Evolutionary conservation across 2,329 filamentous ascomycete species (phyloP).

Genomic region (Colletotrichum tamarilloi): DNA sequence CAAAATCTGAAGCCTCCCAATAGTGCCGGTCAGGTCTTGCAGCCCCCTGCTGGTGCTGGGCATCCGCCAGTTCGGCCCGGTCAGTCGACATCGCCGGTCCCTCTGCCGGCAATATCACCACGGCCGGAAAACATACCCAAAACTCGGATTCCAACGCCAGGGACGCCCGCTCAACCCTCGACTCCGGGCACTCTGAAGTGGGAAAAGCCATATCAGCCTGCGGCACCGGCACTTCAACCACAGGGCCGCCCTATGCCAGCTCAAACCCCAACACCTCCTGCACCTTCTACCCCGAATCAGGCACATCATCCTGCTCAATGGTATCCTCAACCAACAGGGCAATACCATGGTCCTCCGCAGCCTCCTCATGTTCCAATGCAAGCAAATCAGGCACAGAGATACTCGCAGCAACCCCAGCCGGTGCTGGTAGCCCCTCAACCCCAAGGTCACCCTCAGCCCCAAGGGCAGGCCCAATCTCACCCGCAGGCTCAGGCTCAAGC

Average conservation of each 20-base stretch:
- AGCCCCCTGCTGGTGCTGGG: slow-evolving; percentile 48
- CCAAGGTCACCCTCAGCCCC: slow-evolving; percentile 24
- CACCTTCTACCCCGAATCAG: slow-evolving; percentile 31
- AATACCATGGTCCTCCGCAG: slow-evolving; percentile 26
- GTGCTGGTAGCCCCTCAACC: slow-evolving; percentile 29
- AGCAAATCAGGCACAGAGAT: slow-evolving; percentile 24
- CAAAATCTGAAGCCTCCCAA: slow-evolving; percentile 46
- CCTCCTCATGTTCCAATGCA: slow-evolving; percentile 31
- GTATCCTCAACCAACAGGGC: slow-evolving; percentile 32
- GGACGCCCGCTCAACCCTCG: slow-evolving; percentile 38
- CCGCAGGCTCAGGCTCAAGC: slow-evolving; percentile 42
- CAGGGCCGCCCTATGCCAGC: slow-evolving; percentile 37
- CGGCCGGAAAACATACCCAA: slow-evolving; percentile 47
- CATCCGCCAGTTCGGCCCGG: slow-evolving; percentile 42
- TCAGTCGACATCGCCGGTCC: slow-evolving; percentile 36
- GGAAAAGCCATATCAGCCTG: slow-evolving; percentile 55
- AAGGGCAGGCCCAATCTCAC: slow-evolving; percentile 38
- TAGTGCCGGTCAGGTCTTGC: slow-evolving; percentile 47
- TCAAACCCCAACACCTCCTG: slow-evolving; percentile 10
- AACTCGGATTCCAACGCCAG: slow-evolving; percentile 45
- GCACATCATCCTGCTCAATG: slow-evolving; percentile 36
- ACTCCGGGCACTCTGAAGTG: slow-evolving; percentile 48
- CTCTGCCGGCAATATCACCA: slow-evolving; percentile 45
- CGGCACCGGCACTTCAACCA: slow-evolving; percentile 41
- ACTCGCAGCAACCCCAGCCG: slow-evolving; percentile 36